Evolutionary conservation across 78 protist species (phyloP), one percentile per base, ranked within the genome.

Genomic region (Paulinella micropora): DNA sequence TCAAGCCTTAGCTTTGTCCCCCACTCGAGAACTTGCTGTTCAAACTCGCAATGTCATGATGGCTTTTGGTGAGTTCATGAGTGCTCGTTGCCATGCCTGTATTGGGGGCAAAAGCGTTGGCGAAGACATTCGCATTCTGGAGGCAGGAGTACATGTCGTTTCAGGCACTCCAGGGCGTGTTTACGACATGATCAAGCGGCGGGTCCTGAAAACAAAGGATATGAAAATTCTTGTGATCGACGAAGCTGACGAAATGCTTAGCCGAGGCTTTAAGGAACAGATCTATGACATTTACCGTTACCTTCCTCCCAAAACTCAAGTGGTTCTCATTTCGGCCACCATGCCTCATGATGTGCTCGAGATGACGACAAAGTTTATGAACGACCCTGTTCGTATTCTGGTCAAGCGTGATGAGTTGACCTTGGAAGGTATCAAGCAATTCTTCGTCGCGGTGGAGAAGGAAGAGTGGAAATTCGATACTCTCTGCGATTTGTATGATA

Each of bases 381-480:
- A 93, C 34, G 67, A 89, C 34, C 93, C 93, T 34, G 88, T 89
- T 37, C 92, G 96, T 29, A 97, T 98, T 87, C 93, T 98, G 3
- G 99, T 98, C 86, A 98, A 98, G 94, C 97, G 97, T 79, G 99
- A 98, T 41, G 98, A 97, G 93, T 37, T 98, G 38, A 98, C 99
- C 2, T 95, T 98, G 34, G 98, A 96, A 34, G 89, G 86, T 1
- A 89, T 90, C 89, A 89, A 89, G 64, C 99, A 98, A 28, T 96
- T 95, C 93, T 98, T 94, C 92, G 97, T 96, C 6, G 93, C 97
- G 0, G 98, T 96, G 0, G 98, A 96, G 91, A 94, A 94, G 83
- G 99, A 98, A 77, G 98, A 96, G 86, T 98, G 99, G 99, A 98
- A 98, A 92, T 97, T 97, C 87, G 99, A 97, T 84, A 97, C 99